Percentiles rank a stretch among this genome's conserved stretches.
Conservation (phyloP, 2,329 filamentous ascomycete species). For the Daldinia sp. region DNA sequence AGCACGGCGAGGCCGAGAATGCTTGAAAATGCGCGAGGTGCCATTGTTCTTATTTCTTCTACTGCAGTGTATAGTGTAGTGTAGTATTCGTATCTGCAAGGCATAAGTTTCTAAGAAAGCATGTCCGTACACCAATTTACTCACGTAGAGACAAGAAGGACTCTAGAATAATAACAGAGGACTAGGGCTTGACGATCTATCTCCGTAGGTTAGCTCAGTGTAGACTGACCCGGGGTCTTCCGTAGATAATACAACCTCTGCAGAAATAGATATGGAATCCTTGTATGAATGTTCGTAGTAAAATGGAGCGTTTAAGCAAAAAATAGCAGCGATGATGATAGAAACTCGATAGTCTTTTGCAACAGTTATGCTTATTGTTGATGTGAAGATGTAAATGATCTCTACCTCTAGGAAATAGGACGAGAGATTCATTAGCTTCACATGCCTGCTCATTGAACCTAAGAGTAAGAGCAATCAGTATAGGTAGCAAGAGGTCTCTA, state of each 20-base stretch:
- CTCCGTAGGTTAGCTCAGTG: not conserved
- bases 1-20: slow-evolving; percentile 14
- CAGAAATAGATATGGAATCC: slow-evolving; percentile 6
- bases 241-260: not conserved
- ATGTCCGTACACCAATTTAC: not conserved
- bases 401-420: not conserved
- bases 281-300: slow-evolving; percentile 24
- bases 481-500: slow-evolving; percentile 11
- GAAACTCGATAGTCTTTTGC: slow-evolving; percentile 12
- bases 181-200: not conserved
- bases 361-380: slow-evolving; percentile 16
- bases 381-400: slow-evolving; percentile 17
- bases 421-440: not conserved
- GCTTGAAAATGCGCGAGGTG: slow-evolving; percentile 4
- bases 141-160: not conserved
- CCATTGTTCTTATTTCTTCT: slow-evolving; percentile 22
- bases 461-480: slow-evolving; percentile 5
- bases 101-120: not conserved
- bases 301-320: slow-evolving; percentile 23
- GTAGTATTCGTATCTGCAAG: not conserved
- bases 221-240: not conserved
- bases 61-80: not conserved
- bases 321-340: slow-evolving; percentile 23
- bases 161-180: slow-evolving; percentile 10
- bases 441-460: too few species aligned